Percentiles rank a stretch among this genome's conserved stretches.
These are phyloP conservation scores for Simmondsia chinensis DNA, from an alignment of 148 eudicot genomes.

Conservation along the genomic window DNA sequence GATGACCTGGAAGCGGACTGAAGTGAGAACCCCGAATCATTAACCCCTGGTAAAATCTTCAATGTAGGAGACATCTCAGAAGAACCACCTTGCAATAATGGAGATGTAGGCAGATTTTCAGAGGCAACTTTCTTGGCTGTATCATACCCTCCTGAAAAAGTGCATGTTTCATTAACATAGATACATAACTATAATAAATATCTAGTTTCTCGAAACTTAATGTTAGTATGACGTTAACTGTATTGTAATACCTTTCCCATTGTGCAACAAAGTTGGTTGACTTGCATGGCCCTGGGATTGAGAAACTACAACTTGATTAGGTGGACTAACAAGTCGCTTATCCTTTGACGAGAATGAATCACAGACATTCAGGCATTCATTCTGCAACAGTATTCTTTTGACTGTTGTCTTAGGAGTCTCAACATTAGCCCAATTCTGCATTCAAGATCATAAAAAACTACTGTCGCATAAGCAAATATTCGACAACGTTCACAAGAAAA, in stretches of 20 bases:
- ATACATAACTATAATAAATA: too few species aligned
- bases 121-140: conserved; percentile 18
- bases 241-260: background rate
- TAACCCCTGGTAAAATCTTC: conserved; percentile 15
- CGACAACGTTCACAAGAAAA: too few species aligned
- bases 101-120: conserved; percentile 20
- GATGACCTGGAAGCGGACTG: conserved; percentile 19
- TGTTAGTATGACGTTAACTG: too few species aligned
- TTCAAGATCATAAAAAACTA: conserved; percentile 8
- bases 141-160: conserved; percentile 34
- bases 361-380: conserved; percentile 19
- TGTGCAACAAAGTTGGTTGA: background rate
- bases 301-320: conserved; percentile 22
- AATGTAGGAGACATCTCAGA: conserved; percentile 10
- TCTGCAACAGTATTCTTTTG: conserved; percentile 42
- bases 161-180: background rate
- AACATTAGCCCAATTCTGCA: conserved; percentile 74
- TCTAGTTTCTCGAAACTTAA: too few species aligned
- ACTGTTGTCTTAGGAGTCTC: conserved; percentile 83
- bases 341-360: conserved; percentile 27
- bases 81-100: too few species aligned
- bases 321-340: conserved; percentile 26
- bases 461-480: conserved; percentile 4
- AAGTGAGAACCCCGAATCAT: conserved; percentile 8
- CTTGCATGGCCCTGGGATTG: conserved; percentile 12